Evolutionary conservation across 2,329 filamentous ascomycete genomes (phyloP), one percentile per base, ranked within the genome.

Genomic region (Juglanconis juglandina): DNA sequence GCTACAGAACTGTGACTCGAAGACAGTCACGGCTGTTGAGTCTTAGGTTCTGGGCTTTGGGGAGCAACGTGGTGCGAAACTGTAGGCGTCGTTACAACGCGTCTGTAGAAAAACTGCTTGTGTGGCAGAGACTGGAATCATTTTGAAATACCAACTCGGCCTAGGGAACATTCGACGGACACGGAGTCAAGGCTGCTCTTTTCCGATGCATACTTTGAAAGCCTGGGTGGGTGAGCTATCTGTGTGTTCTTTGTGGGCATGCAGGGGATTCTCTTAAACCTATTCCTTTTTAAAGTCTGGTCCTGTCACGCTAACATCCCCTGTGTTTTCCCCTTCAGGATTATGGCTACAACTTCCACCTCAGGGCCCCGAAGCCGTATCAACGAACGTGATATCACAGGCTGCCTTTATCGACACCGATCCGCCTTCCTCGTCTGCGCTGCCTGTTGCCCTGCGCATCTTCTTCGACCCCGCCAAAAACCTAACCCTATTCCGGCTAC

Each of bases 111-210:
- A n/a, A n/a, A n/a, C n/a, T n/a, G n/a, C n/a, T n/a, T n/a, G n/a
- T n/a, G n/a, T n/a, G n/a, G n/a, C n/a, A n/a, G n/a, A n/a, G n/a
- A n/a, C n/a, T n/a, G n/a, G n/a, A n/a, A n/a, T n/a, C n/a, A n/a
- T n/a, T n/a, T n/a, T n/a, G n/a, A n/a, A n/a, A n/a, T n/a, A n/a
- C n/a, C n/a, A n/a, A n/a, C n/a, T n/a, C n/a, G n/a, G n/a, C n/a
- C n/a, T n/a, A n/a, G n/a, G n/a, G n/a, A n/a, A n/a, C n/a, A n/a
- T n/a, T n/a, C n/a, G n/a, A n/a, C n/a, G n/a, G n/a, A n/a, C n/a
- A n/a, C n/a, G 24, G 52, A 46, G 52, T 46, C 11, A 54, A 54
- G 52, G 52, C 52, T 54, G 52, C 52, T 54, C 52, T n/a, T 33
- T 44, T 34, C 35, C 52, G n/a, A n/a, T n/a, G n/a, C n/a, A n/a